A percentile compares a stretch with the other conserved stretches of the same genome.
These are phyloP conservation scores for Tetradesmus lagerheimii DNA, from an alignment of 139 green algal species.

Conservation along the genomic window DNA sequence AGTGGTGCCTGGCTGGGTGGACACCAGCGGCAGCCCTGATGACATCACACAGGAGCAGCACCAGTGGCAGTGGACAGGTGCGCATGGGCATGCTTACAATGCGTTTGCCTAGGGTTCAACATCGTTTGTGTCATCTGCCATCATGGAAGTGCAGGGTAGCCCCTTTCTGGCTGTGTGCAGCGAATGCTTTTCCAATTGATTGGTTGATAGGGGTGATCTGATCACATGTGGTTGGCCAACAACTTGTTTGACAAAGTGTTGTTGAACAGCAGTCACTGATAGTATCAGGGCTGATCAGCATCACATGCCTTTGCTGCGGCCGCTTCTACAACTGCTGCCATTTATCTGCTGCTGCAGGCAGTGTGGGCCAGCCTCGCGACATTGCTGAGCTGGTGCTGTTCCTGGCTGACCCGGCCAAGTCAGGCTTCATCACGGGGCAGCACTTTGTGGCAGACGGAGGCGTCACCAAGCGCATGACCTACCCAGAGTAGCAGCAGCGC, in stretches of 20 bases:
- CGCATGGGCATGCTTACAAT: too few species aligned
- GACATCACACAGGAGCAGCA: slow-evolving; percentile 58
- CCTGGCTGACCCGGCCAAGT: slow-evolving; percentile 52
- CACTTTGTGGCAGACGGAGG: slow-evolving; percentile 70
- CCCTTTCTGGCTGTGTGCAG: too few species aligned
- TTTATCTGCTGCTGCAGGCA: slow-evolving; percentile 43
- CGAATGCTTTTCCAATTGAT: too few species aligned
- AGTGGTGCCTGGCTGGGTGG: slow-evolving; percentile 71
- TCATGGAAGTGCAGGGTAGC: too few species aligned
- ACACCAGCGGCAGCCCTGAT: slow-evolving; percentile 51
- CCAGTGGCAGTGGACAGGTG: slow-evolving; percentile 62
- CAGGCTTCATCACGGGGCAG: slow-evolving; percentile 70
- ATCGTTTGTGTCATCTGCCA: too few species aligned
- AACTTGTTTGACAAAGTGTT: too few species aligned
- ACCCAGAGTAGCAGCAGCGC: slow-evolving; percentile 53
- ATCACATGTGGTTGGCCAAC: too few species aligned
- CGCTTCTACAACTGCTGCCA: background rate
- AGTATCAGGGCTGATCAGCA: too few species aligned
- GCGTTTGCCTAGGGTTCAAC: too few species aligned
- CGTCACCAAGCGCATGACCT: slow-evolving; percentile 66
- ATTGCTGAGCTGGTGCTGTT: slow-evolving; percentile 65
- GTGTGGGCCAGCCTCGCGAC: slow-evolving; percentile 58
- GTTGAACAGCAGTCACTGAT: too few species aligned
- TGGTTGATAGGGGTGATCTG: too few species aligned
- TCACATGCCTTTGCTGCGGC: background rate